phyloP scores from a whole-genome alignment of 805 yeast species.

The Metschnikowia cubensis region DNA sequence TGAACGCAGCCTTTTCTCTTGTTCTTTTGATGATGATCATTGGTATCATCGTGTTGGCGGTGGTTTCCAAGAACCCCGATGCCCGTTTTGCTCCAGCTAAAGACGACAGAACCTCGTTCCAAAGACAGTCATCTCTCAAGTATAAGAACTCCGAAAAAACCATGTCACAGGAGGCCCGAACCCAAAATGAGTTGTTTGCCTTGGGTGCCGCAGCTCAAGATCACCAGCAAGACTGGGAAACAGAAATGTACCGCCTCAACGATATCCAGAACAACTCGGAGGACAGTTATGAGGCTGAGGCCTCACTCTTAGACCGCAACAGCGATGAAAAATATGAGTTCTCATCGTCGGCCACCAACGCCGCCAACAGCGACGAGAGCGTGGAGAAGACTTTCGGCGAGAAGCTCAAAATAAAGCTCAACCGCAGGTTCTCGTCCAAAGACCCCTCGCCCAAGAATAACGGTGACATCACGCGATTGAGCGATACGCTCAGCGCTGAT shows the following conservation, averaged over 20 bases:
- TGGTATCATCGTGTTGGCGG: constrained; percentile 56
- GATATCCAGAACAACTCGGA: constrained; percentile 19
- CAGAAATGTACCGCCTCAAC: constrained; percentile 52
- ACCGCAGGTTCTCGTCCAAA: constrained; percentile 7
- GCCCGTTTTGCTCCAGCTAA: constrained; percentile 82
- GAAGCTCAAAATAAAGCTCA: constrained; percentile 12
- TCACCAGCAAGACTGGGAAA: constrained; percentile 76
- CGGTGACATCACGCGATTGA: constrained; percentile 12
- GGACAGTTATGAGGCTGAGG: not conserved
- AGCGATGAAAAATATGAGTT: constrained; percentile 3
- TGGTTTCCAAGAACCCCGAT: constrained; percentile 82
- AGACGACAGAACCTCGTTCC: constrained; percentile 92
- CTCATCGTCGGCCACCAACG: constrained; percentile 1
- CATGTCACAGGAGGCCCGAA: constrained; percentile 8
- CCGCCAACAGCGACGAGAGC: not conserved
- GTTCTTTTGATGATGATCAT: constrained; percentile 68
- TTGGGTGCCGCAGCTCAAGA: constrained; percentile 21
- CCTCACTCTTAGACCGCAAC: not conserved
- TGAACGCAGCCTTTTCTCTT: constrained; percentile 86
- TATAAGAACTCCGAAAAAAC: constrained; percentile 27
- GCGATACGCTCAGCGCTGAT: constrained; percentile 13
- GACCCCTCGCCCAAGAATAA: not conserved
- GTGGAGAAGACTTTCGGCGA: constrained; percentile 11
- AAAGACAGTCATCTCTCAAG: constrained; percentile 39
- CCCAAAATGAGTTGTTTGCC: constrained; percentile 18